Conservation (phyloP, 2,329 filamentous ascomycete species). For the Sporothrix protearum region DNA sequence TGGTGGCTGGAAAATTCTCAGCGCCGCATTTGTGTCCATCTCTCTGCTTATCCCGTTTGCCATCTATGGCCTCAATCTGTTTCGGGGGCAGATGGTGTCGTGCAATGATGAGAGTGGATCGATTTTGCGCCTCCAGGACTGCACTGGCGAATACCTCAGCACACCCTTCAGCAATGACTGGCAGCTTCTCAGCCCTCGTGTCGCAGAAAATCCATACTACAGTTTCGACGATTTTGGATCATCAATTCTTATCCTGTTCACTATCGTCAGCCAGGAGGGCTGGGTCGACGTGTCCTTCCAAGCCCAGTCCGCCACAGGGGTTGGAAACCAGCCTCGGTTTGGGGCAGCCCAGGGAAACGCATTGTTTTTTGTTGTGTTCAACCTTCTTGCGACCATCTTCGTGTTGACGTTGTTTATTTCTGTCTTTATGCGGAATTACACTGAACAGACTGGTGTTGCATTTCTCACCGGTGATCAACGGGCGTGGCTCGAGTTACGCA, state of each 20-base stretch:
- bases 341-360: slow-evolving; percentile 77
- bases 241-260: slow-evolving; percentile 92
- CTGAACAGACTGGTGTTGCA: slow-evolving; percentile 94
- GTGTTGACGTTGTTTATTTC: slow-evolving; percentile 96
- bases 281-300: slow-evolving; percentile 93
- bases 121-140: slow-evolving; percentile 63
- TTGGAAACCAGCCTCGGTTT: slow-evolving; percentile 66
- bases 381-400: slow-evolving; percentile 92
- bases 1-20: slow-evolving; percentile 90
- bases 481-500: slow-evolving; percentile 92
- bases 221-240: slow-evolving; percentile 94
- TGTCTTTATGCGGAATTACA: slow-evolving; percentile 99
- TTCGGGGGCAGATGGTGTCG: slow-evolving; percentile 71
- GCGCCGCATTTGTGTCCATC: slow-evolving; percentile 87
- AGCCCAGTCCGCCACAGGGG: slow-evolving; percentile 75
- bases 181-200: slow-evolving; percentile 77
- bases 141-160: slow-evolving; percentile 77
- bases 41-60: slow-evolving; percentile 94
- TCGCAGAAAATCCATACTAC: slow-evolving; percentile 77
- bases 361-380: slow-evolving; percentile 93
- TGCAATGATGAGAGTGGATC: slow-evolving; percentile 70
- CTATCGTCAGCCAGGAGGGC: slow-evolving; percentile 97
- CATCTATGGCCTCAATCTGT: slow-evolving; percentile 91
- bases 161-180: slow-evolving; percentile 70
- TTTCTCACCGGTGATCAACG: slow-evolving; percentile 94